Conservation (phyloP, 2,329 filamentous ascomycete species). For the Cladophialophora immunda region DNA sequence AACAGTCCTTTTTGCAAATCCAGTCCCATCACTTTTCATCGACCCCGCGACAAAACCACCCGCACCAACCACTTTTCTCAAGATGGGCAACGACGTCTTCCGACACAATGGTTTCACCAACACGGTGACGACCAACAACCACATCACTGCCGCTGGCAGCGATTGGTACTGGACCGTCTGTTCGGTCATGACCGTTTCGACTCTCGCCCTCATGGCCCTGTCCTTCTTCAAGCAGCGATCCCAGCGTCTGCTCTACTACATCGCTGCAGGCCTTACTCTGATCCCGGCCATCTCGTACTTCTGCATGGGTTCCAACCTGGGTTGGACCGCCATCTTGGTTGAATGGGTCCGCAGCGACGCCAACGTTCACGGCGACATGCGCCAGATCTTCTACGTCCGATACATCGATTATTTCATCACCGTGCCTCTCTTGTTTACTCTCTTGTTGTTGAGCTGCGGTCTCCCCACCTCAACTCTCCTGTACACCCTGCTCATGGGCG, state of each 20-base stretch:
- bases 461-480: constrained; percentile 72
- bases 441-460: constrained; percentile 70
- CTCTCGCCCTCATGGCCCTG: constrained; percentile 36
- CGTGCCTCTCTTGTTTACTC: constrained; percentile 69
- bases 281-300: constrained; percentile 67
- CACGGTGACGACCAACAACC: constrained; percentile 41
- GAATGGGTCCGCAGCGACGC: constrained; percentile 62
- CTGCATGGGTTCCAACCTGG: constrained; percentile 72
- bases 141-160: constrained; percentile 40
- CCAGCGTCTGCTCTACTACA: constrained; percentile 40
- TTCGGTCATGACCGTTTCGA: constrained; percentile 35
- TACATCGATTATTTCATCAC: constrained; percentile 73
- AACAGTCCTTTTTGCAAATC: constrained; percentile 8
- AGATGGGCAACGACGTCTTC: constrained; percentile 39
- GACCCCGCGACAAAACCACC: background rate
- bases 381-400: constrained; percentile 72
- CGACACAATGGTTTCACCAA: constrained; percentile 41
- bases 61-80: constrained; percentile 13
- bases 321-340: constrained; percentile 69
- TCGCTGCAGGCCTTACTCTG: constrained; percentile 39
- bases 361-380: constrained; percentile 60
- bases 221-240: constrained; percentile 36
- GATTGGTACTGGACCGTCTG: constrained; percentile 41
- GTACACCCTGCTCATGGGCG: constrained; percentile 68
- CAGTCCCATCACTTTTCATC: constrained; percentile 5